Conservation (phyloP, 345 rosid genomes). For the Arabis alpina region DNA sequence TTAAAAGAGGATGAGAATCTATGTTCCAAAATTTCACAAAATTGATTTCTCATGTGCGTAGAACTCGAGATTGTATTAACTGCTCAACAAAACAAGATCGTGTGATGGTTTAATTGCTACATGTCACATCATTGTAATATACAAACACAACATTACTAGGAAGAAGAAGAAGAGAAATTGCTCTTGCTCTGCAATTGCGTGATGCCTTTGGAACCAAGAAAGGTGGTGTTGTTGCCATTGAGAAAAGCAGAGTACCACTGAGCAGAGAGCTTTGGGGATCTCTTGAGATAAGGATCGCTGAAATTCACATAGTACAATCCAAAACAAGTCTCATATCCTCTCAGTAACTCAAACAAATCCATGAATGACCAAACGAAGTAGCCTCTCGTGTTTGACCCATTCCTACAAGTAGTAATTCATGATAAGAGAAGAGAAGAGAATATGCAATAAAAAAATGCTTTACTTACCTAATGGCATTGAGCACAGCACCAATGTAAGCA, state of each 20-base stretch:
- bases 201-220: conserved; percentile 2
- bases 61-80: too few relatives aligned
- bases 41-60: too few relatives aligned
- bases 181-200: neutral
- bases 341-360: conserved; percentile 46
- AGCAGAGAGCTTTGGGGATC: conserved; percentile 53
- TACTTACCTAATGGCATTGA: conserved; percentile 48
- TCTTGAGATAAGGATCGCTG: conserved; percentile 47
- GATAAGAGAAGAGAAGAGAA: neutral
- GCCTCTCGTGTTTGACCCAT: conserved; percentile 52
- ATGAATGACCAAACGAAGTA: conserved; percentile 56
- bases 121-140: neutral
- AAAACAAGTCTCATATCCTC: conserved; percentile 40
- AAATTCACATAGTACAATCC: conserved; percentile 51
- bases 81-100: too few relatives aligned
- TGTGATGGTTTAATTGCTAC: too few relatives aligned
- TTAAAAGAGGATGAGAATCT: too few relatives aligned
- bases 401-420: conserved; percentile 26
- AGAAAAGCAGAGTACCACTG: conserved; percentile 53
- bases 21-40: too few relatives aligned
- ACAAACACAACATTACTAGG: neutral
- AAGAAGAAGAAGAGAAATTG: conserved; percentile 3
- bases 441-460: neutral
- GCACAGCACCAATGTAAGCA: conserved; percentile 47
- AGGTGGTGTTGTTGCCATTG: conserved; percentile 36